phyloP scores from a whole-genome alignment of 768 basidiomycete genomes.

The Mycena belliarum region DNA sequence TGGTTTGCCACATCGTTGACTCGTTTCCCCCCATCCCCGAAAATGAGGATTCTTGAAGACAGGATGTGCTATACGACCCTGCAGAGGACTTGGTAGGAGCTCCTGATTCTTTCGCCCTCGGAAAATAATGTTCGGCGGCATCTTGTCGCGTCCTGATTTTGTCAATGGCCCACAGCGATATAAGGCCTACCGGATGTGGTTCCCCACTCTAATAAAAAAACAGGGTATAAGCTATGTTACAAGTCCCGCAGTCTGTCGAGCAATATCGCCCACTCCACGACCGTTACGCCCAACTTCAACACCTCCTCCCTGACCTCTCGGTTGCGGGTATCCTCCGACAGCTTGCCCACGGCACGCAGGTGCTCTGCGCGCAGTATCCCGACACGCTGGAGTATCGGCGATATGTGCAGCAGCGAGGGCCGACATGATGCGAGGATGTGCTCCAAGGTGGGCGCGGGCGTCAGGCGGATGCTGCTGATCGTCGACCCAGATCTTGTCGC shows the following conservation, averaged over 20 bases:
- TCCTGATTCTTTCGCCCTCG: too few relatives aligned
- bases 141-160: neutral
- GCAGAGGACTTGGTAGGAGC: too few relatives aligned
- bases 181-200: neutral
- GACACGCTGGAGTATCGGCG: slow-evolving; percentile 54
- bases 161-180: neutral
- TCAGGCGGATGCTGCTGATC: slow-evolving; percentile 19
- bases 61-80: too few relatives aligned
- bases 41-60: too few relatives aligned
- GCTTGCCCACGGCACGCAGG: slow-evolving; percentile 57
- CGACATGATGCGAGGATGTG: slow-evolving; percentile 59
- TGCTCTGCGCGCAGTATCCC: slow-evolving; percentile 65
- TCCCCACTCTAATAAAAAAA: neutral
- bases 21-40: too few relatives aligned
- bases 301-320: slow-evolving; percentile 72
- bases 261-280: slow-evolving; percentile 80
- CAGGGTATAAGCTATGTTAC: neutral
- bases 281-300: slow-evolving; percentile 63
- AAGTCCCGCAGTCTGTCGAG: slow-evolving; percentile 41
- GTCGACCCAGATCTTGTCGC: slow-evolving; percentile 11
- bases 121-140: too few relatives aligned
- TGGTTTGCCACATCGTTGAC: too few relatives aligned
- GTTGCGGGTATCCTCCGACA: slow-evolving; percentile 68
- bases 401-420: slow-evolving; percentile 65
- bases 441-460: slow-evolving; percentile 44